Evolutionary conservation across 164 flowering plant genomes (phyloP).

Genomic region (Umbilicus rupestris): DNA sequence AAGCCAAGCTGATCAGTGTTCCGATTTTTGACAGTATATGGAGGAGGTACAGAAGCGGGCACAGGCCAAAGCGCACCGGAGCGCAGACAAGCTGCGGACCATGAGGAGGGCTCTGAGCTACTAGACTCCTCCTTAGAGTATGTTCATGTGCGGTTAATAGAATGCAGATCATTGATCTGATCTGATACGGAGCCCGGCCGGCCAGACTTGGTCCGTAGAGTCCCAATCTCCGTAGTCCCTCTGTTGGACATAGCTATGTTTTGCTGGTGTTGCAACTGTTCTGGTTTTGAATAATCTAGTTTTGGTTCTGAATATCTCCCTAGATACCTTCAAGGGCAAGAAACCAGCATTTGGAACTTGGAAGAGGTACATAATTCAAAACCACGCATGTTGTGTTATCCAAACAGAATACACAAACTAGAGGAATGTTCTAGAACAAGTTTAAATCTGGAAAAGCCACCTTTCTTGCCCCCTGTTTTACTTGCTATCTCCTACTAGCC

Average conservation of each 20-base stretch:
- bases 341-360: too few relatives aligned
- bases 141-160: too few relatives aligned
- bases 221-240: background rate
- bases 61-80: constrained; percentile 28
- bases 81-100: constrained; percentile 25
- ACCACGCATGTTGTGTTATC: too few relatives aligned
- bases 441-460: too few relatives aligned
- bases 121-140: background rate
- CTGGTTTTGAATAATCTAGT: background rate
- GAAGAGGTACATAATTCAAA: too few relatives aligned
- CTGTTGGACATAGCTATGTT: background rate
- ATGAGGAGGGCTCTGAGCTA: constrained; percentile 39
- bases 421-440: too few relatives aligned
- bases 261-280: background rate
- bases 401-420: too few relatives aligned
- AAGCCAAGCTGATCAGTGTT: background rate
- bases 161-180: background rate
- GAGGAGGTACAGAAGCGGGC: constrained; percentile 31
- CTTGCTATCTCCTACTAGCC: background rate
- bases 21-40: constrained; percentile 21
- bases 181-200: background rate
- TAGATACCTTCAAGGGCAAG: too few relatives aligned
- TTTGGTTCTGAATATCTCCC: background rate
- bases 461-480: too few relatives aligned
- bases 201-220: background rate